Evolutionary conservation across 2,329 filamentous ascomycete species (phyloP).

Genomic region (Arthrobotrys megalospora): DNA sequence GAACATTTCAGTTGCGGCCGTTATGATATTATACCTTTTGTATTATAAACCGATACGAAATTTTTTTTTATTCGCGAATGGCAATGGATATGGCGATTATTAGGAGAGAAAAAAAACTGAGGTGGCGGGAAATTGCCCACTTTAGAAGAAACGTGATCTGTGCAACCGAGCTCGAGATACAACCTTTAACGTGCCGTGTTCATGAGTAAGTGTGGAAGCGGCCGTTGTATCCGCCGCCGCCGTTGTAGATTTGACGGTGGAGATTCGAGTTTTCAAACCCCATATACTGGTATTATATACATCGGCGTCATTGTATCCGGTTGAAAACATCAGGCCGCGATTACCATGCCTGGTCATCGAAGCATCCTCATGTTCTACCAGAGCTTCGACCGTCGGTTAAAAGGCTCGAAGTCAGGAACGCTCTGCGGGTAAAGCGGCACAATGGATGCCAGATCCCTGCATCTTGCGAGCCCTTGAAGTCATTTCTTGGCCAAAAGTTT

Average conservation of each 20-base stretch:
- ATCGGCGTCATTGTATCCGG: slow-evolving; percentile 48
- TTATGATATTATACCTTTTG: slow-evolving; percentile 14
- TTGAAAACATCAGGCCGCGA: slow-evolving; percentile 16
- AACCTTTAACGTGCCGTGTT: slow-evolving; percentile 31
- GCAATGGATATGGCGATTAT: slow-evolving; percentile 15
- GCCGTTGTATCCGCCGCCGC: slow-evolving; percentile 43
- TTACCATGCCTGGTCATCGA: slow-evolving; percentile 1
- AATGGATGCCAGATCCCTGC: slow-evolving; percentile 41
- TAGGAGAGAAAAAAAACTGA: neutral
- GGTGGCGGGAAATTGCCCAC: slow-evolving; percentile 47
- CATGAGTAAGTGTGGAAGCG: slow-evolving; percentile 4
- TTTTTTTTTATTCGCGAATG: slow-evolving; percentile 14
- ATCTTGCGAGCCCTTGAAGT: neutral
- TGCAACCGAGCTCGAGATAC: slow-evolving; percentile 15
- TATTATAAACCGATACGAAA: slow-evolving; percentile 12
- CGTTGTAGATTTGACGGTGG: slow-evolving; percentile 20
- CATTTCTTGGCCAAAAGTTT: slow-evolving; percentile 1
- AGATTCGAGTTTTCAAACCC: slow-evolving; percentile 2
- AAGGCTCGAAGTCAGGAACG: slow-evolving; percentile 52
- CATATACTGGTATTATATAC: slow-evolving; percentile 2
- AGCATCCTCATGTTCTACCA: neutral
- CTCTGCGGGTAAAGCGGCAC: slow-evolving; percentile 58
- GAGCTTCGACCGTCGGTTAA: slow-evolving; percentile 48
- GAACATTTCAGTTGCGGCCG: slow-evolving; percentile 18
- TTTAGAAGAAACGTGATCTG: slow-evolving; percentile 61